Evolutionary conservation across 305 asterid species (phyloP), one percentile per base, ranked within the genome.

Genomic region (Solanum hybrid): DNA sequence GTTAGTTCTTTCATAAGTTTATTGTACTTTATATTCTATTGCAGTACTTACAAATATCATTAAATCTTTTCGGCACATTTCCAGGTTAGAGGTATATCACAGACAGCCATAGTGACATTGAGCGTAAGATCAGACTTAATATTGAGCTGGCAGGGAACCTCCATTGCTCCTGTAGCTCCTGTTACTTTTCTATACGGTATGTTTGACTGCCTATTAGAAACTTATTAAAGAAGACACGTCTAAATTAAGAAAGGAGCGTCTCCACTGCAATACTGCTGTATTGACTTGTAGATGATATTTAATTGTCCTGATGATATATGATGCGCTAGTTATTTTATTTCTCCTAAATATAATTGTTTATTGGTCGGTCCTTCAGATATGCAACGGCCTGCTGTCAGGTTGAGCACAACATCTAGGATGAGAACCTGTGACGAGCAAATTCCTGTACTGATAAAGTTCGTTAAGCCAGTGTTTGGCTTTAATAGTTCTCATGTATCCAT

Each of bases 171-270:
- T 17, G 94, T 95, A 13, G 86, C 95, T 89, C 99, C 98, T 3
- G 93, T 96, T 66, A 93, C 98, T 36, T 97, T 97, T 90, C 98
- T 97, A 88, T 97, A 95, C n/a, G 99, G 99, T 97, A 94, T 86
- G 94, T 81, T 87, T 19, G 60, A 79, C 38, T 36, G 36, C 45
- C 69, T 72, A 8, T 32, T 31, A 73, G 38, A 37, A 88, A 89
- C 69, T 64, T 64, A 32, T 37, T 31, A 42, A 27, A 40, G 37
- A 27, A 35, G 10, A 91, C 42, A 14, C 14, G 3, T 10, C 77
- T 60, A 76, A 40, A n/a, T 27, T 51, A 37, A 60, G 14, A 35
- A 72, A 76, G 79, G 56, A 36, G 66, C 35, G 31, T 22, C 42
- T 85, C 42, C 64, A 51, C 76, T 56, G 40, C 75, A 36, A 36